Conservation (phyloP, 805 yeast species). For the Grigorovia humatica region DNA sequence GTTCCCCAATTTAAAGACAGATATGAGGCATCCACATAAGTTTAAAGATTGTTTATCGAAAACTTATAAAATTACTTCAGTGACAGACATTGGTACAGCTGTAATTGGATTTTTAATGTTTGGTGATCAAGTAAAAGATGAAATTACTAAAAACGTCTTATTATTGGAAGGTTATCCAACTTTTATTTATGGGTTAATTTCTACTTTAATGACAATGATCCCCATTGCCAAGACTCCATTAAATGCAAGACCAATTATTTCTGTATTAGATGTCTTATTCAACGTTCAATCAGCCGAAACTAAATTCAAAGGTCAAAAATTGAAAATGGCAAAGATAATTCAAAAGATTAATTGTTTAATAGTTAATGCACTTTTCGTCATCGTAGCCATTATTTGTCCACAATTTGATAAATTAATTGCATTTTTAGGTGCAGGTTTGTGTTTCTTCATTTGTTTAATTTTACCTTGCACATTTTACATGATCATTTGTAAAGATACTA, state of each 20-base stretch:
- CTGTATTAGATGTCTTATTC: conserved; percentile 52
- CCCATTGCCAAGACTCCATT: conserved; percentile 81
- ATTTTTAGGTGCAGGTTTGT: conserved; percentile 68
- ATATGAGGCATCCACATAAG: conserved; percentile 57
- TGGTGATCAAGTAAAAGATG: conserved; percentile 58
- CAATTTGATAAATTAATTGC: conserved; percentile 77
- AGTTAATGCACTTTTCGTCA: conserved; percentile 49
- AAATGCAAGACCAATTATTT: conserved; percentile 70
- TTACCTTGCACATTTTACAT: conserved; percentile 69
- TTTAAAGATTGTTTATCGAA: conserved; percentile 42
- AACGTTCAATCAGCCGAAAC: conserved; percentile 18
- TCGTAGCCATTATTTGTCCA: conserved; percentile 55
- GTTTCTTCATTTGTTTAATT: conserved; percentile 70
- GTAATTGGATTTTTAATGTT: conserved; percentile 69
- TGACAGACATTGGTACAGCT: conserved; percentile 56
- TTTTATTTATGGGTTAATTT: conserved; percentile 47
- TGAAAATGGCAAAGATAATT: conserved; percentile 13
- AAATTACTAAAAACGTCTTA: conserved; percentile 67
- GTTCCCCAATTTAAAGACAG: conserved; percentile 61
- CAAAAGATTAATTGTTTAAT: conserved; percentile 28
- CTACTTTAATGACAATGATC: conserved; percentile 64
- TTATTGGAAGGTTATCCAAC: conserved; percentile 57
- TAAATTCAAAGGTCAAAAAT: conserved; percentile 11
- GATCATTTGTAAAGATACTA: conserved; percentile 38
- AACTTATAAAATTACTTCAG: conserved; percentile 50